Base-by-base conservation (phyloP, 176 grass and related monocot genomes). In the Pontederia crassipes region DNA sequence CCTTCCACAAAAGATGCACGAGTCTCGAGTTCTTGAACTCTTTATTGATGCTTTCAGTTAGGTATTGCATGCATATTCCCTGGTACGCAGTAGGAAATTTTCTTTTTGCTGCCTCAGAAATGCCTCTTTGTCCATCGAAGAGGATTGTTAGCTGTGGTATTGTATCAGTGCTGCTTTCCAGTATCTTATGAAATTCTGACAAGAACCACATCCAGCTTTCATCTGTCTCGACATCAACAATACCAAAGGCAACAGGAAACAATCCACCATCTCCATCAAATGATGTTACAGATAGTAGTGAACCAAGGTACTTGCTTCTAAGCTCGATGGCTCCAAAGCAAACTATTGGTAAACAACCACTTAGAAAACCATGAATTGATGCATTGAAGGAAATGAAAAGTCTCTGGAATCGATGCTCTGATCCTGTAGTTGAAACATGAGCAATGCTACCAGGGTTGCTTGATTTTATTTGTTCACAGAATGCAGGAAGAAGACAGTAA, bases 191-290 rank as follows among this genome's bases (percentile, higher is more conserved):
- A n/a, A 74, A 74, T 52, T 74, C 71, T 9, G 71, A 64, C 60
- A 74, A 64, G 40, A 74, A 74, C 71, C 71, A 74, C 59, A 64
- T 55, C 71, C 71, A 74, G 18, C 49, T 74, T 53, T 74, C 71
- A 10, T 64, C 59, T n/a, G 71, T 74, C 52, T 64, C 51, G 2
- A 74, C 28, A 49, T 74, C 71, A 26, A 64, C 29, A 12, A 74
- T 56, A 28, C 71, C 71, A 27, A 74, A 74, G 46, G 71, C 71
- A 64, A 74, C 28, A 0, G 71, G 71, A 64, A 74, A 74, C 35
- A 74, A 48, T 24, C 60, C 71, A 55, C 60, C 60, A 48, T 74
- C 60, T 2, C 59, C 49, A 74, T 74, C 71, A 56, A 74, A 74
- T 74, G 71, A 74, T 12, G 71, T 74, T n/a, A 64, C 35, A 28